These are phyloP conservation scores for Fraxinus floribunda DNA, from an alignment of 305 asterid genomes.

Conservation along the genomic window DNA sequence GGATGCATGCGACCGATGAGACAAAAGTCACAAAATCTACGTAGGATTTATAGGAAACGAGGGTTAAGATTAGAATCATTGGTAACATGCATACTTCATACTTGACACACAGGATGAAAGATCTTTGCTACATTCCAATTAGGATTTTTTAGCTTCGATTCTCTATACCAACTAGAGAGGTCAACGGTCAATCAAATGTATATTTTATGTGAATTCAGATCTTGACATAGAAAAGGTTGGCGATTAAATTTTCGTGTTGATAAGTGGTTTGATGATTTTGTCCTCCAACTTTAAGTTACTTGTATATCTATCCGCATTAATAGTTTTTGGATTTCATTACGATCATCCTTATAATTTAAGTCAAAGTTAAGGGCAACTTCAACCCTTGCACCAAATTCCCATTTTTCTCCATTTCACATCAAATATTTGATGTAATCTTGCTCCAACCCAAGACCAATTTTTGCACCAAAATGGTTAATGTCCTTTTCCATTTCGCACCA, in stretches of 20 bases:
- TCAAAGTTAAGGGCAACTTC: too few species aligned
- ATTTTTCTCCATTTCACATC: too few species aligned
- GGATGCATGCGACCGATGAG: neutral
- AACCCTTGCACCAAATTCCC: too few species aligned
- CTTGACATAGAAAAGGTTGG: neutral
- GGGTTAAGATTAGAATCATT: slow-evolving; percentile 20
- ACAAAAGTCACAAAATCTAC: slow-evolving; percentile 7
- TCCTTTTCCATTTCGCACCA: too few species aligned
- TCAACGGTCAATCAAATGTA: slow-evolving; percentile 7
- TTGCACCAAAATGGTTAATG: too few species aligned
- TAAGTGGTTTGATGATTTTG: neutral
- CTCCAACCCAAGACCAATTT: too few species aligned
- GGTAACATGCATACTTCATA: neutral
- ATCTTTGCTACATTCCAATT: slow-evolving; percentile 30
- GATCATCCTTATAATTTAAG: too few species aligned
- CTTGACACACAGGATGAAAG: slow-evolving; percentile 13
- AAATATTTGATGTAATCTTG: too few species aligned
- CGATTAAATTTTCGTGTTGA: neutral
- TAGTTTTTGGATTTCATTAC: too few species aligned
- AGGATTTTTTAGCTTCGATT: slow-evolving; percentile 19
- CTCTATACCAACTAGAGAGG: slow-evolving; percentile 2
- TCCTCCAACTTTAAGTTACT: neutral
- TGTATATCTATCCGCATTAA: neutral
- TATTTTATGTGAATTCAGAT: neutral
- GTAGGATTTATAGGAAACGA: slow-evolving; percentile 10